Conservation (phyloP, 192 early-diverging fungal genomes). For the Backusella psychrophila region DNA sequence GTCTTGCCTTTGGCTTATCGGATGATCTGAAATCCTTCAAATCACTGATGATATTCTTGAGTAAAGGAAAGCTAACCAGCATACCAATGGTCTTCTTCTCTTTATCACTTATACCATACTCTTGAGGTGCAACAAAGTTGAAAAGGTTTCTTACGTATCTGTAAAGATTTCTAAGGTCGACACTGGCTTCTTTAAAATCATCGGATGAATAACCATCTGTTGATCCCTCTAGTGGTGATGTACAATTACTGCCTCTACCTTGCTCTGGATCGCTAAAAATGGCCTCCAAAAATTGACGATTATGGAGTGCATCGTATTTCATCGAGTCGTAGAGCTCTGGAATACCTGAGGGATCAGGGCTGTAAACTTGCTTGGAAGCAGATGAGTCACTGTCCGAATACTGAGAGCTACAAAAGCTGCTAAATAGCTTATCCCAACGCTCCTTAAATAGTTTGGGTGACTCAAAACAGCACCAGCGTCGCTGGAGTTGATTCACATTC, state of each 20-base stretch:
- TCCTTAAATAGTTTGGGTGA: slow-evolving; percentile 83
- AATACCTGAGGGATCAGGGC: slow-evolving; percentile 75
- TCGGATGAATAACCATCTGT: background rate
- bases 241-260: background rate
- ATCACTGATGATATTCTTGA: slow-evolving; percentile 79
- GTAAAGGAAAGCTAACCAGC: slow-evolving; percentile 69
- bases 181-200: background rate
- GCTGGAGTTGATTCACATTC: slow-evolving; percentile 61
- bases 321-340: slow-evolving; percentile 94
- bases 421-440: slow-evolving; percentile 96
- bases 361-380: background rate
- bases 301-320: slow-evolving; percentile 97
- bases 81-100: slow-evolving; percentile 89
- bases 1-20: slow-evolving; percentile 59
- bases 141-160: slow-evolving; percentile 81
- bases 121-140: slow-evolving; percentile 91
- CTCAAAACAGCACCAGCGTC: slow-evolving; percentile 90
- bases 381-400: slow-evolving; percentile 7
- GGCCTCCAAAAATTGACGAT: slow-evolving; percentile 79
- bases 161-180: slow-evolving; percentile 66
- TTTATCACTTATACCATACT: slow-evolving; percentile 84
- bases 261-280: slow-evolving; percentile 53
- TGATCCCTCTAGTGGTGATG: background rate
- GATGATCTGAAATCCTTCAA: slow-evolving; percentile 58
- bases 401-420: slow-evolving; percentile 70